phyloP scores from a whole-genome alignment of 2,329 filamentous ascomycete genomes.

The Colletotrichum sansevieriae region DNA sequence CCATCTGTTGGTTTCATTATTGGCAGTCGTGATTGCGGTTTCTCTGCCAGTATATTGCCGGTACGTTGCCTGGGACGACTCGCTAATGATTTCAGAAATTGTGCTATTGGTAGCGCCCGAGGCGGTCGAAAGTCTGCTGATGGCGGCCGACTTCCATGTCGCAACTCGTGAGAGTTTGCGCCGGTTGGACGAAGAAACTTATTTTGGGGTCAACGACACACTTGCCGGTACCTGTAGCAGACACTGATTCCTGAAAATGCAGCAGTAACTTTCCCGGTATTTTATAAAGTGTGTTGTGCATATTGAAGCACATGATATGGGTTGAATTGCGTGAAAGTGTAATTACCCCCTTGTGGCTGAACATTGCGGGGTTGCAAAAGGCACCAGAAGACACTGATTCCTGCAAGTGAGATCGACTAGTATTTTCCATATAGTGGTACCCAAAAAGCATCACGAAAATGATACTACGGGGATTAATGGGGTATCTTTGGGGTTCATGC shows the following conservation, averaged over 20 bases:
- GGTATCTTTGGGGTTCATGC: not conserved
- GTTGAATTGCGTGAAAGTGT: too few species aligned
- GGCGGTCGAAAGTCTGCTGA: not conserved
- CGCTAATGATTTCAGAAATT: slow-evolving; percentile 10
- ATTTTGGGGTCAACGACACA: too few species aligned
- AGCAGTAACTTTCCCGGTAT: too few species aligned
- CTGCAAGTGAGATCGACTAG: slow-evolving; percentile 5
- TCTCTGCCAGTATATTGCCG: not conserved
- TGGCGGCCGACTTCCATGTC: not conserved
- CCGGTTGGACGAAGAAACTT: not conserved
- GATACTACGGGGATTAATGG: not conserved
- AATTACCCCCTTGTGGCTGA: too few species aligned
- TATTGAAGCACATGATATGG: too few species aligned
- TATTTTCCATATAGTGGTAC: slow-evolving; percentile 20
- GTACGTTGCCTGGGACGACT: not conserved
- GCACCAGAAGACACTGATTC: too few species aligned
- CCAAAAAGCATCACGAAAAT: not conserved
- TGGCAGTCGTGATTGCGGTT: not conserved
- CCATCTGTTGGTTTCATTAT: not conserved
- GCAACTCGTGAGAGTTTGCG: not conserved
- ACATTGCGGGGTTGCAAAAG: too few species aligned
- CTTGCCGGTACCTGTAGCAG: slow-evolving; percentile 1
- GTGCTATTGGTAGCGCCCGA: not conserved
- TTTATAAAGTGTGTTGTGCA: too few species aligned
- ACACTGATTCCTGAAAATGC: slow-evolving; percentile 5